Conservation (phyloP, 495 filamentous ascomycete genomes). For the Penicillium antarcticum region DNA sequence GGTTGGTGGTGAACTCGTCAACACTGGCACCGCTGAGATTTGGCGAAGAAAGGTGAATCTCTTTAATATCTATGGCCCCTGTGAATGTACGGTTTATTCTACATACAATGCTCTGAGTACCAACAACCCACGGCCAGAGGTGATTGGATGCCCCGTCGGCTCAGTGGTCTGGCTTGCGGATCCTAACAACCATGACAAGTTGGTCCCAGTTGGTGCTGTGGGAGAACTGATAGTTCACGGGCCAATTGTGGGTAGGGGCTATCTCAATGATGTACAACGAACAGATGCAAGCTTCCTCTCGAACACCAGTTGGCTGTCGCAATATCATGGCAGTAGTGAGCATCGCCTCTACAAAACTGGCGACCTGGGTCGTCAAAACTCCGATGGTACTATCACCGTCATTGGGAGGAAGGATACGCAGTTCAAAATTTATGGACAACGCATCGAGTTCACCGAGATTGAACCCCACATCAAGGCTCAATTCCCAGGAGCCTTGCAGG, state of each 20-base stretch:
- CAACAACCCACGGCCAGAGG: neutral
- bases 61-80: conserved; percentile 15
- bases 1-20: conserved; percentile 16
- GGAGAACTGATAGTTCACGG: conserved; percentile 48
- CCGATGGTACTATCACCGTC: conserved; percentile 38
- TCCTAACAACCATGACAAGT: conserved; percentile 15
- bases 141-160: neutral
- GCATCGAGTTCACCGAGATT: conserved; percentile 34
- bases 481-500: neutral
- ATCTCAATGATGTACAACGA: conserved; percentile 34
- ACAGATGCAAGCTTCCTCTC: conserved; percentile 41
- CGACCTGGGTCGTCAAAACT: conserved; percentile 42
- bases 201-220: conserved; percentile 33
- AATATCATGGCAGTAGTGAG: neutral
- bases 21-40: conserved; percentile 4
- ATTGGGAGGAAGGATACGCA: conserved; percentile 29
- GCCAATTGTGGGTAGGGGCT: conserved; percentile 35
- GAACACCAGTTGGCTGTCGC: conserved; percentile 39
- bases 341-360: conserved; percentile 45
- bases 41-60: neutral
- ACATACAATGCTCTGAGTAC: neutral
- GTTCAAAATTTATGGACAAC: conserved; percentile 33
- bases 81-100: conserved; percentile 17
- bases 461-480: conserved; percentile 14
- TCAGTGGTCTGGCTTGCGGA: conserved; percentile 40